Base-by-base conservation (phyloP, 1,139 yeast genomes). In the Zygosaccharomyces sapae region DNA sequence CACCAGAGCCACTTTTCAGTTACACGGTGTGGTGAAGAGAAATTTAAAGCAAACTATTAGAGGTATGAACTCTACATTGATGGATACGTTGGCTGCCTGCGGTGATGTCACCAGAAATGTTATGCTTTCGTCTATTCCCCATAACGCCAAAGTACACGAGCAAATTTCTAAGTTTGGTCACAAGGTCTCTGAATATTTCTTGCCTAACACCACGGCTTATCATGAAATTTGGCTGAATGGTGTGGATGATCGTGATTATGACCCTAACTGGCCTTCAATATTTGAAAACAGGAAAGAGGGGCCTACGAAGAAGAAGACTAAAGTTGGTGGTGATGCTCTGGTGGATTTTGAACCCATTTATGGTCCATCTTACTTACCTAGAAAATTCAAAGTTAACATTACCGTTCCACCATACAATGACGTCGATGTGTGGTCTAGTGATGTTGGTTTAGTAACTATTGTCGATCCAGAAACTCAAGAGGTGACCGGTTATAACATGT, bases 21-120 rank as follows among this genome's bases (percentile, higher is more conserved):
- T 90, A 55, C 98, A 92, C 62, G 97, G 98, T 67, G 81, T 92
- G 52, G 87, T 92, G 49, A 92, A 92, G 71, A 90, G 84, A 66
- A 78, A 90, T 62, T 75, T 92, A 68, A 89, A 88, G 70, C 89
- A 94, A 16, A 84, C 96, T 2, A 87, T 92, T 56, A 84, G 96
- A 72, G 96, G 94, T 43, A 89, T 92, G 83, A 90, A 90, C 67
- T 74, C 95, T 20, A 85, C 83, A 9, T 77, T 90, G 60, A 78
- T 92, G 81, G 97, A 92, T 65, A 90, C 97, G 10, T 78, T 92
- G 51, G 97, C 96, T 53, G 98, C 97, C 2, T 90, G 97, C 76
- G 98, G 98, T 74, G 98, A 92, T 72, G 97, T 90, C 38, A 87
- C 88, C 71, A 86, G 97, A 78, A 90, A 90, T 66, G 97, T 90